A percentile compares a stretch with the other conserved stretches of the same genome.
phyloP scores from a whole-genome alignment of 331 rosid genomes.

The Dryas integrifolia region DNA sequence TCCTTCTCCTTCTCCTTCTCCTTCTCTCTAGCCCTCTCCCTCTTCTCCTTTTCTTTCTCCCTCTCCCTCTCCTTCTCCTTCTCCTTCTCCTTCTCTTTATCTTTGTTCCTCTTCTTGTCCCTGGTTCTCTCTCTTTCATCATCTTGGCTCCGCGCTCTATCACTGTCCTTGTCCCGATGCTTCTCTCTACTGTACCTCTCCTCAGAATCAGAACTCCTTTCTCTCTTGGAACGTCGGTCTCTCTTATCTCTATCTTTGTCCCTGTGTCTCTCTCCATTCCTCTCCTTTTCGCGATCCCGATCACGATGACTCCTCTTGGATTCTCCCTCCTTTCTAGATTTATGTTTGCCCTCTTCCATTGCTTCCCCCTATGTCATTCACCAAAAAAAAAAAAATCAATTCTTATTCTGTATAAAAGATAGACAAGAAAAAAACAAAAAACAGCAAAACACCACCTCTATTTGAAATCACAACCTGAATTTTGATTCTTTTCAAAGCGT shows the following conservation, averaged over 20 bases:
- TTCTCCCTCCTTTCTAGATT: slow-evolving; percentile 55
- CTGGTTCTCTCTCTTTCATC: slow-evolving; percentile 47
- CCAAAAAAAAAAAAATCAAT: background rate
- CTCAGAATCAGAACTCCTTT: slow-evolving; percentile 47
- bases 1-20: slow-evolving; percentile 22
- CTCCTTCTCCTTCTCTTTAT: slow-evolving; percentile 21
- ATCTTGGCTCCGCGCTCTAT: slow-evolving; percentile 33
- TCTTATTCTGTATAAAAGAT: background rate
- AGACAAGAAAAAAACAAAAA: background rate
- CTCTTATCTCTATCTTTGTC: slow-evolving; percentile 52
- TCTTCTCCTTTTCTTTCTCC: slow-evolving; percentile 28
- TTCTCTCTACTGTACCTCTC: slow-evolving; percentile 41
- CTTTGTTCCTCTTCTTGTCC: slow-evolving; percentile 43
- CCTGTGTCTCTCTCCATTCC: slow-evolving; percentile 45
- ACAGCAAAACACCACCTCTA: background rate
- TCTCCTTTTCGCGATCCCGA: slow-evolving; percentile 44
- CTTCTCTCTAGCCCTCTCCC: slow-evolving; percentile 19
- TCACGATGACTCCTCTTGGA: slow-evolving; percentile 60
- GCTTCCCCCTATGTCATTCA: slow-evolving; percentile 10
- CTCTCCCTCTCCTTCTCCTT: slow-evolving; percentile 28
- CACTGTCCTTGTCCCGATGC: slow-evolving; percentile 44
- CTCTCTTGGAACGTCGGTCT: slow-evolving; percentile 53
- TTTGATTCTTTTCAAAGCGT: background rate
- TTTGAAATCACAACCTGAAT: background rate
- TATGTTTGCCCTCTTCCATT: slow-evolving; percentile 63